phyloP scores from a whole-genome alignment of 805 yeast genomes.

The Candida sphagnicola region DNA sequence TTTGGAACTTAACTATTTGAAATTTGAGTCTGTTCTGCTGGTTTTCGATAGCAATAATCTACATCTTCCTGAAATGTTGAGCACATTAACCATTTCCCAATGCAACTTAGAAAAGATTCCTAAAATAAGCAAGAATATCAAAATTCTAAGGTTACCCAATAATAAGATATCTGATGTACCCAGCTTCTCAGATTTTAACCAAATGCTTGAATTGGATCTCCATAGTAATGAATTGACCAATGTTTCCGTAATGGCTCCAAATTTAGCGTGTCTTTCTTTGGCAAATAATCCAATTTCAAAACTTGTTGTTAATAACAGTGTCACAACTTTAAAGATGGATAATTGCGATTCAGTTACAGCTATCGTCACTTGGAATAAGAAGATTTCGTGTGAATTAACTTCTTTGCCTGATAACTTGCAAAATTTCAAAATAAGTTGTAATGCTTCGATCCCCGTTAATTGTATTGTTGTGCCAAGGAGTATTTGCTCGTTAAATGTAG shows the following conservation, averaged over 20 bases:
- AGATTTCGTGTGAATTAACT: too few relatives aligned
- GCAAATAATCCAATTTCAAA: background rate
- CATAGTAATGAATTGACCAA: background rate
- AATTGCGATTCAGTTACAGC: too few relatives aligned
- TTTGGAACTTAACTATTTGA: background rate
- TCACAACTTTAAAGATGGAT: background rate
- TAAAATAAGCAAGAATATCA: background rate
- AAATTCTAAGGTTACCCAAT: background rate
- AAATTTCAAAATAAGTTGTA: too few relatives aligned
- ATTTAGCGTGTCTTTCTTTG: background rate
- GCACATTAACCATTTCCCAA: background rate
- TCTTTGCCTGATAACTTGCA: too few relatives aligned
- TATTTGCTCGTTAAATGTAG: too few relatives aligned
- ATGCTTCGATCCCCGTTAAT: too few relatives aligned
- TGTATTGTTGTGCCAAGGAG: too few relatives aligned
- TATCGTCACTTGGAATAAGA: too few relatives aligned
- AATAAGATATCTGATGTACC: background rate
- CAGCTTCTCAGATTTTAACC: background rate
- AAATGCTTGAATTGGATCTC: background rate
- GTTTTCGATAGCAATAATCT: background rate
- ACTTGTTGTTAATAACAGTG: background rate
- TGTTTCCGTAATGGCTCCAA: background rate
- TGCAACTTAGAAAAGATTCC: background rate
- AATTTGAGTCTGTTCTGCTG: background rate
- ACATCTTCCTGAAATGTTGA: background rate